phyloP scores from a whole-genome alignment of 257 asterid species.

The Linderniella brevidens region DNA sequence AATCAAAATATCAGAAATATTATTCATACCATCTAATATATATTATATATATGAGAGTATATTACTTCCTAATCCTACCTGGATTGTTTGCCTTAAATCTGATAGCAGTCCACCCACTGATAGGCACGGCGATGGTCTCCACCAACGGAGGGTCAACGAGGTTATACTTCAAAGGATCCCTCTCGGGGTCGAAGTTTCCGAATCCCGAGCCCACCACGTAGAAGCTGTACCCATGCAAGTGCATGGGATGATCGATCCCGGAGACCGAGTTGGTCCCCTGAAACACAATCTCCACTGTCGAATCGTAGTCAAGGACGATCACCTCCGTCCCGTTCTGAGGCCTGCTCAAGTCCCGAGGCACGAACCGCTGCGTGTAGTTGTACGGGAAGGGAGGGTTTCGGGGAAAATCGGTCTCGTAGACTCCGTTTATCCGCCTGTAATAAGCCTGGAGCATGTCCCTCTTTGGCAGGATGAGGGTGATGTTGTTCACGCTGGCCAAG shows the following conservation, averaged over 20 bases:
- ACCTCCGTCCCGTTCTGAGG: slow-evolving; percentile 13
- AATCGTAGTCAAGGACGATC: slow-evolving; percentile 13
- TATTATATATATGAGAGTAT: neutral
- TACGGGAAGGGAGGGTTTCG: slow-evolving; percentile 17
- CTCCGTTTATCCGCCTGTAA: slow-evolving; percentile 23
- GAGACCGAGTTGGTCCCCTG: slow-evolving; percentile 22
- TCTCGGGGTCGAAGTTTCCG: slow-evolving; percentile 22
- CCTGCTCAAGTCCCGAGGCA: slow-evolving; percentile 6
- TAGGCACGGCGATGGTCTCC: slow-evolving; percentile 22
- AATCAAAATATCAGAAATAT: neutral
- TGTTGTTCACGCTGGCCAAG: slow-evolving; percentile 44
- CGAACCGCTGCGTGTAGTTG: slow-evolving; percentile 14
- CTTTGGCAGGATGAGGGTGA: slow-evolving; percentile 22
- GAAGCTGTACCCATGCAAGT: slow-evolving; percentile 35
- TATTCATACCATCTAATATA: neutral
- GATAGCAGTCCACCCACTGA: slow-evolving; percentile 20
- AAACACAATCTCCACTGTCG: slow-evolving; percentile 25
- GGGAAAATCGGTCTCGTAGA: slow-evolving; percentile 26
- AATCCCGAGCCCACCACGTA: slow-evolving; percentile 30
- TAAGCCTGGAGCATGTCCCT: slow-evolving; percentile 47
- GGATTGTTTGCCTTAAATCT: slow-evolving; percentile 27
- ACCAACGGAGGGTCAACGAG: slow-evolving; percentile 23
- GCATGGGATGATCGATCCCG: slow-evolving; percentile 34
- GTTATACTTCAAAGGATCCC: slow-evolving; percentile 24
- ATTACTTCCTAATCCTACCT: slow-evolving; percentile 9